Conservation (phyloP, 305 asterid genomes). For the Solanum hybrid region DNA sequence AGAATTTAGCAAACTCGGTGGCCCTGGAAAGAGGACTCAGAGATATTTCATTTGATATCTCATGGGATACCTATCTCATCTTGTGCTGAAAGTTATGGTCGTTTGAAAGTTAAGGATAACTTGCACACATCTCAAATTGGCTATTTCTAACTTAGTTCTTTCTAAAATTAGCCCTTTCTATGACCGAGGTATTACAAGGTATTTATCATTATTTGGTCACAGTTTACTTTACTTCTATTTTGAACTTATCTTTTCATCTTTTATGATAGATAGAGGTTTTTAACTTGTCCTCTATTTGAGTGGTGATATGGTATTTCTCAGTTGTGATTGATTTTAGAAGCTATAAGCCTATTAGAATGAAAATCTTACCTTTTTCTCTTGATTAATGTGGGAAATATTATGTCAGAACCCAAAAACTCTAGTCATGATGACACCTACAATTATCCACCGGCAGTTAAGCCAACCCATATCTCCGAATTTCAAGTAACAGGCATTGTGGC, state of each 20-base stretch:
- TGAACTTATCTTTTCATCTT: background rate
- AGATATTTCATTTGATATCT: background rate
- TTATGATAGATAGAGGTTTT: background rate
- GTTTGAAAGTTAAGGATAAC: background rate
- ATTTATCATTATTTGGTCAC: background rate
- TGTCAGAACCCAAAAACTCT: background rate
- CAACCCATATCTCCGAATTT: background rate
- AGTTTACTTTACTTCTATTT: background rate
- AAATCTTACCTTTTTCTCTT: background rate
- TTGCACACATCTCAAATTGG: background rate
- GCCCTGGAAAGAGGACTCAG: background rate
- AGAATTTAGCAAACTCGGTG: background rate
- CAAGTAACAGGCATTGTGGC: background rate
- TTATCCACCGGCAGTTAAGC: background rate
- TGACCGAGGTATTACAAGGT: conserved; percentile 23
- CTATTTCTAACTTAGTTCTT: too few species aligned
- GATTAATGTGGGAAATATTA: background rate
- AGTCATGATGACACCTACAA: background rate
- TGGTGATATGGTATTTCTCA: background rate
- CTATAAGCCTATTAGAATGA: background rate
- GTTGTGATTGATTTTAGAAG: background rate
- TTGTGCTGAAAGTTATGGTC: background rate
- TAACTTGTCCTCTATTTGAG: background rate
- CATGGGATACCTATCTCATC: background rate
- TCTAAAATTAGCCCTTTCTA: background rate